Evolutionary conservation across 331 rosid species (phyloP), one percentile per base, ranked within the genome.

Genomic region (Dryas integrifolia): DNA sequence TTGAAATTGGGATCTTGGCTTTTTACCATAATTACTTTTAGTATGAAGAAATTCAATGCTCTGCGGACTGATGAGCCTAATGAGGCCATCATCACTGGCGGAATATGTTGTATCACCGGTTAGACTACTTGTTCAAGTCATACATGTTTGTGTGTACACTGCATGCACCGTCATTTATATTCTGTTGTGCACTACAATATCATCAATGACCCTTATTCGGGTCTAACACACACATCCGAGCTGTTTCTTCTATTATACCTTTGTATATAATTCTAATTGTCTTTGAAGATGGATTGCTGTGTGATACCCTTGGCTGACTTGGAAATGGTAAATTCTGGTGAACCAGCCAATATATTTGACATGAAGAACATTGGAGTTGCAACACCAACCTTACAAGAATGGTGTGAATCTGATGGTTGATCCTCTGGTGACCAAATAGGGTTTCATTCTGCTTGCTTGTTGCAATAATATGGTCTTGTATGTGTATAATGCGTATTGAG

Each of bases 301-400:
- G 13, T 4, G 14, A 13, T 59, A 50, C 13, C 6, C 45, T 3
- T 48, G 43, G 7, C 69, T 58, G 30, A 79, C 68, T 14, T 43
- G 46, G 30, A 65, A 72, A 62, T 46, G 35, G 7, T 58, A 13
- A 3, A 39, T 79, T 52, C 6, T 70, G 3, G 3, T 85, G 72
- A 55, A 74, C 69, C 91, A 94, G 97, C 88, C 70, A 94, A 94
- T 83, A 71, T 91, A 52, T 67, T 57, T 74, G 98, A 94, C 84
- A 94, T 89, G 96, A 79, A 82, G 80, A 94, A 88, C 40, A 87
- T 91, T 48, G 96, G 96, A 80, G 96, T 94, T 70, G 85, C 70
- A 73, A 80, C 84, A 30, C 84, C 79, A 67, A 82, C 89, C 67
- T 77, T 89, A 18, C 86, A 73, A 66, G 85, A 94, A 77, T 94